phyloP scores from a whole-genome alignment of 768 basidiomycete species.

The Agrocybe praecox region DNA sequence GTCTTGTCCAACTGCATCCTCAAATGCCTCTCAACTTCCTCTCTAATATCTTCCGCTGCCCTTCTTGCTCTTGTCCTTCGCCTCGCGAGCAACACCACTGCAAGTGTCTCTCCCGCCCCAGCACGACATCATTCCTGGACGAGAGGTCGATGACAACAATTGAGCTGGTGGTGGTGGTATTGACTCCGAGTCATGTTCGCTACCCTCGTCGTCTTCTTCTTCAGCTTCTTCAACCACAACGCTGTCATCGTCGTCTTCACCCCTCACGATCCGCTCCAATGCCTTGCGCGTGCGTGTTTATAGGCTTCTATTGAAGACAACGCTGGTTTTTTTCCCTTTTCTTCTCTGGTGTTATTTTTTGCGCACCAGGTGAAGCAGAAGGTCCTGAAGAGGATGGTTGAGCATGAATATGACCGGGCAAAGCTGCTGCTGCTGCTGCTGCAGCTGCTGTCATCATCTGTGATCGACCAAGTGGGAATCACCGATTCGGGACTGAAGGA shows the following conservation, averaged over 20 bases:
- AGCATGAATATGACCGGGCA: too few relatives aligned
- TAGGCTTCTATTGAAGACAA: slow-evolving; percentile 19
- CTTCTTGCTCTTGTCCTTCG: neutral
- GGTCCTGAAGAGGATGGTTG: too few relatives aligned
- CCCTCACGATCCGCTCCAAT: slow-evolving; percentile 20
- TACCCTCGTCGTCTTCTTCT: neutral
- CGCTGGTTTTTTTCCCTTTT: slow-evolving; percentile 12
- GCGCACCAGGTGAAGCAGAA: too few relatives aligned
- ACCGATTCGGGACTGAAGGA: too few relatives aligned
- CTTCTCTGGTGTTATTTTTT: neutral
- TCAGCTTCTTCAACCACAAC: neutral
- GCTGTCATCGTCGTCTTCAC: slow-evolving; percentile 6
- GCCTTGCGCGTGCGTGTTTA: slow-evolving; percentile 21
- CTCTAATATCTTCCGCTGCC: neutral
- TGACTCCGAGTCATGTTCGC: too few relatives aligned
- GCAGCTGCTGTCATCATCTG: too few relatives aligned
- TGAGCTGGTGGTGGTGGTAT: too few relatives aligned
- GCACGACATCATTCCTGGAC: neutral
- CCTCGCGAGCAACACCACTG: too few relatives aligned
- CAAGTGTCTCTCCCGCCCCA: too few relatives aligned
- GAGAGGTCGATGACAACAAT: too few relatives aligned
- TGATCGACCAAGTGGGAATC: too few relatives aligned
- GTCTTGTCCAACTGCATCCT: neutral
- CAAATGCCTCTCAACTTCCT: neutral
- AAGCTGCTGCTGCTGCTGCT: too few relatives aligned